These are phyloP conservation scores for Colletotrichum chlorophyti DNA, from an alignment of 2,329 filamentous ascomycete genomes.

Conservation along the genomic window DNA sequence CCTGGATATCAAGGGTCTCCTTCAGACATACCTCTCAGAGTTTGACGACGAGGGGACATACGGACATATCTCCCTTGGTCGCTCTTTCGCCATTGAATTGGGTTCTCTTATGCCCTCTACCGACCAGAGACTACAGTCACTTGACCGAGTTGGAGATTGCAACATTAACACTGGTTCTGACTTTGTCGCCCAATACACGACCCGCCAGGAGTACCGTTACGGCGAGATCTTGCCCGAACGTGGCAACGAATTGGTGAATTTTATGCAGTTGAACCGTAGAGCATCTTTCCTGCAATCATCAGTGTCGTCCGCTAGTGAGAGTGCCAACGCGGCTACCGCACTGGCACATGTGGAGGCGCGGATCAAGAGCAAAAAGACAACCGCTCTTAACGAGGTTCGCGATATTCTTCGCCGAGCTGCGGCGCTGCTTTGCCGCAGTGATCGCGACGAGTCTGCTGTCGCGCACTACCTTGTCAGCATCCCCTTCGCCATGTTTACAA, in stretches of 20 bases:
- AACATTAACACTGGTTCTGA: conserved; percentile 92
- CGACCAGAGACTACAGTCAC: conserved; percentile 83
- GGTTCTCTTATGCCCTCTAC: conserved; percentile 85
- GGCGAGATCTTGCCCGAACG: conserved; percentile 77
- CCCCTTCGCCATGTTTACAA: conserved; percentile 91
- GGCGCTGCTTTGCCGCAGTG: conserved; percentile 81
- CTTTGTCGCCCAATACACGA: conserved; percentile 96
- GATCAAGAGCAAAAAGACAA: conserved; percentile 71
- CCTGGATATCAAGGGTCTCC: conserved; percentile 89
- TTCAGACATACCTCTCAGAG: conserved; percentile 96
- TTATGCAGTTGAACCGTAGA: conserved; percentile 61
- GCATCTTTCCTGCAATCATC: conserved; percentile 59
- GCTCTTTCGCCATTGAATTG: conserved; percentile 94
- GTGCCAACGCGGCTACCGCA: conserved; percentile 66
- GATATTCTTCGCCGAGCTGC: conserved; percentile 86
- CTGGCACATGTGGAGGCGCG: conserved; percentile 77
- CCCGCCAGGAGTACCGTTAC: conserved; percentile 93
- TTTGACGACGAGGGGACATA: conserved; percentile 91
- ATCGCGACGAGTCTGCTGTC: conserved; percentile 77
- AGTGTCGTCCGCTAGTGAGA: conserved; percentile 58
- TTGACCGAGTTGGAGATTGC: conserved; percentile 76
- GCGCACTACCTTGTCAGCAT: conserved; percentile 90
- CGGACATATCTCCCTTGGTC: conserved; percentile 88
- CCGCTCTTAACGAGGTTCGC: conserved; percentile 77
- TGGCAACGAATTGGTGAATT: conserved; percentile 69